These are phyloP conservation scores for Wallacemonas sp. DNA, from an alignment of 208 protist species.

Conservation along the genomic window DNA sequence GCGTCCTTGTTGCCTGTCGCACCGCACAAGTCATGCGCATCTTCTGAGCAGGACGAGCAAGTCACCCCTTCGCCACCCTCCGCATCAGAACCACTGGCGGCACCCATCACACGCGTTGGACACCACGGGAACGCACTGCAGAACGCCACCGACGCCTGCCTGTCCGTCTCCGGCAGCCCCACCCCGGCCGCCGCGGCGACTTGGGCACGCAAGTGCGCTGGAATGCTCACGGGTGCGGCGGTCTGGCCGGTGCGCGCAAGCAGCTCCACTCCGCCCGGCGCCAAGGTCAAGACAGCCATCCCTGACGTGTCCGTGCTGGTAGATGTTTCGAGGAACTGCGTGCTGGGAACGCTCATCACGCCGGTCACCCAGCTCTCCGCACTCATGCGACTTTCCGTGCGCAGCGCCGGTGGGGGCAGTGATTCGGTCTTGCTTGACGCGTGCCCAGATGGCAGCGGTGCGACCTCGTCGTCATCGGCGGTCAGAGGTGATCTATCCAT, in stretches of 20 bases:
- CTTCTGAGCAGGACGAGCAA: too few relatives aligned
- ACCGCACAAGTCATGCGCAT: background rate
- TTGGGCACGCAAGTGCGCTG: background rate
- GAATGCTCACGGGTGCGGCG: background rate
- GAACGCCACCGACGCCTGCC: background rate
- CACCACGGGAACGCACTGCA: conserved; percentile 13
- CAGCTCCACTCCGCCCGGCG: background rate
- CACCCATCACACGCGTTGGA: background rate
- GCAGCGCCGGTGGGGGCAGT: too few relatives aligned
- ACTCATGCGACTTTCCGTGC: background rate
- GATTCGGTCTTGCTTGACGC: too few relatives aligned
- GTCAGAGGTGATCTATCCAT: too few relatives aligned
- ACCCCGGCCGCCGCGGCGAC: background rate
- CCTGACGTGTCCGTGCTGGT: background rate
- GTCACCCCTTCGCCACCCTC: background rate
- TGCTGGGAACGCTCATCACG: background rate
- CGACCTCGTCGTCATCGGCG: too few relatives aligned
- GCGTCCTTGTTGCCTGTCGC: background rate
- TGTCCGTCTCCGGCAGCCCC: background rate
- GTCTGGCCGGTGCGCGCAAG: too few relatives aligned
- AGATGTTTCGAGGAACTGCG: background rate
- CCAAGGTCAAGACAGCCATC: background rate
- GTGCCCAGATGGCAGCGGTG: too few relatives aligned
- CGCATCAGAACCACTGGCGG: background rate
- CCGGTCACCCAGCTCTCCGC: background rate